Base-by-base conservation (phyloP, 1,284 basidiomycete species). In the Cryptococcus hybrid region DNA sequence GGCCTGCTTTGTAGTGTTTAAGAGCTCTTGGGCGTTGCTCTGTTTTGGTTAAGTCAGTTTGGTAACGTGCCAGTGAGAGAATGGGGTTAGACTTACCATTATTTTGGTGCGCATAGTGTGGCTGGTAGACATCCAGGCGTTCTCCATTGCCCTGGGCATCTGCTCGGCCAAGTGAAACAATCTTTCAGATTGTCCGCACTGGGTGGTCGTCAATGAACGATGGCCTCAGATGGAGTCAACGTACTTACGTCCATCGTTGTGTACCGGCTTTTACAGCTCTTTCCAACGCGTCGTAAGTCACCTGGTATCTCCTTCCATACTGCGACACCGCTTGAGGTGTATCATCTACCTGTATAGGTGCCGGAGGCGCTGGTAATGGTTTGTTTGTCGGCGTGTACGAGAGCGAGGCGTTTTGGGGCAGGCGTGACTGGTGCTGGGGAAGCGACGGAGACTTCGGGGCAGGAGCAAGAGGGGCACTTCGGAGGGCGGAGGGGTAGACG, bases 201-300 rank as follows among this genome's bases (percentile, higher is more conserved):
- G 62, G 11, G 11, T 45, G 6, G 13, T 18, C 11, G 49, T 50
- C 38, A 45, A 42, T 4, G 30, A 4, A 30, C 30, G 13, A 18
- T 42, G 18, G 30, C 8, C 8, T 35, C 38, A 34, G 13, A 48
- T 15, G 8, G 34, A 15, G 34, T 7, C 7, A 24, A 12, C 30
- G 3, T 8, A 76, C 74, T 62, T 59, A 78, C 74, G 68, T 74
- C 72, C 73, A 73, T 51, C 70, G 70, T 51, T 74, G 67, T 13
- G 74, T 61, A 9, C 71, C 73, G 39, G 66, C 67, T 49, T 69
- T 65, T 11, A 74, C 66, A 7, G 74, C 75, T 34, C 71, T 63
- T 37, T 75, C 69, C 6, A 78, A 49, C 11, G 73, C 69, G 24
- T 73, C 64, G 49, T 73, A 62, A 7, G 75, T 66, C 11, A 67